Percentiles rank a stretch among this genome's conserved stretches.
Evolutionary conservation across 73 alveolate genomes (phyloP).

Genomic region (Symbiodinium pilosum): DNA sequence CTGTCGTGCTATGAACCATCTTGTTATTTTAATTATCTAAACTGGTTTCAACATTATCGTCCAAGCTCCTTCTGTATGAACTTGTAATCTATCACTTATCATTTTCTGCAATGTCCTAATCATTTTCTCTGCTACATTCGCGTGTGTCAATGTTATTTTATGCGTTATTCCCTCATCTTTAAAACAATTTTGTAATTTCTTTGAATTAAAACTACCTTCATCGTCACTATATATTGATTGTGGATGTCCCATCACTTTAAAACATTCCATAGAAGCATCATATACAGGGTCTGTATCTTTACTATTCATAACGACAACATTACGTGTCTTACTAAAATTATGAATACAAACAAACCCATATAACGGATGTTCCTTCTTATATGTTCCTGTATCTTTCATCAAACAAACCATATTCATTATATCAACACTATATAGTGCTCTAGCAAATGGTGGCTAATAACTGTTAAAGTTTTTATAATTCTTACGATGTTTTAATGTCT

Average conservation of each 20-base stretch:
- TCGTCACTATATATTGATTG: neutral
- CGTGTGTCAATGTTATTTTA: neutral
- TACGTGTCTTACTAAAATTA: neutral
- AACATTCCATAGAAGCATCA: neutral
- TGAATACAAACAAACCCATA: constrained; percentile 21
- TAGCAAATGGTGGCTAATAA: constrained; percentile 23
- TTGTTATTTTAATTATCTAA: neutral
- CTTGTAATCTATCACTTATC: neutral
- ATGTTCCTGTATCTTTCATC: neutral
- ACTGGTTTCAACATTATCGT: neutral
- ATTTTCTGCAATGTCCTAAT: neutral
- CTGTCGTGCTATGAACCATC: neutral
- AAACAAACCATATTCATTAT: constrained; percentile 1
- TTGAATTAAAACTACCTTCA: neutral
- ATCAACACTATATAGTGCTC: constrained; percentile 5
- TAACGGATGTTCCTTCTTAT: neutral
- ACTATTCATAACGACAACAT: neutral
- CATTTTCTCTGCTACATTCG: neutral
- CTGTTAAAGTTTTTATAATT: neutral
- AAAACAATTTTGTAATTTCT: neutral
- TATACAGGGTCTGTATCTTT: neutral
- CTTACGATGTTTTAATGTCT: neutral
- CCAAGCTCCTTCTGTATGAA: neutral
- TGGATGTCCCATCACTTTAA: neutral
- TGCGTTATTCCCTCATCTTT: neutral